Percentiles rank a stretch among this genome's conserved stretches.
phyloP scores from a whole-genome alignment of 306 rosid species.

The Trifolium subterraneum region DNA sequence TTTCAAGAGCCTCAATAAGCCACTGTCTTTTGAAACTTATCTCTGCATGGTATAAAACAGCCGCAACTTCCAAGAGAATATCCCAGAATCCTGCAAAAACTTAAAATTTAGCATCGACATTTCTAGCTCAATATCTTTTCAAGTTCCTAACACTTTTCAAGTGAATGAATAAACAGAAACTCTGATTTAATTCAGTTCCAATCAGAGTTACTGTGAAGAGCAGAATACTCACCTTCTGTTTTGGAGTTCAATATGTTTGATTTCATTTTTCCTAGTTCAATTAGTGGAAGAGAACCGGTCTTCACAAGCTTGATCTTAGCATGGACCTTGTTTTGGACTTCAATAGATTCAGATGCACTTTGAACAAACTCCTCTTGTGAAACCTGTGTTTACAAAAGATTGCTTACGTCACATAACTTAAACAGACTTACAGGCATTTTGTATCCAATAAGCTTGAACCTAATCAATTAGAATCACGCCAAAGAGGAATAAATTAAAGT shows the following conservation, averaged over 20 bases:
- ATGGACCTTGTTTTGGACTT: conserved; percentile 64
- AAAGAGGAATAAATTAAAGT: conserved; percentile 20
- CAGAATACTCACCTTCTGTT: conserved; percentile 55
- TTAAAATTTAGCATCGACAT: conserved; percentile 33
- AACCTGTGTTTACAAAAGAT: conserved; percentile 57
- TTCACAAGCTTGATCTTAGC: conserved; percentile 74
- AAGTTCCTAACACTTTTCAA: conserved; percentile 15
- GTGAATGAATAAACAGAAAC: conserved; percentile 16
- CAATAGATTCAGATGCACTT: conserved; percentile 46
- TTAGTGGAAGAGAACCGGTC: conserved; percentile 64
- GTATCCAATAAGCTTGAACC: conserved; percentile 28
- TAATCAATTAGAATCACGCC: conserved; percentile 19
- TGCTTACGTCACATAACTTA: conserved; percentile 16
- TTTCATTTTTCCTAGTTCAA: conserved; percentile 81
- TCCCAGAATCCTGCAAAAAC: conserved; percentile 75
- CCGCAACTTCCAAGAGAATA: conserved; percentile 76
- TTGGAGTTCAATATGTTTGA: conserved; percentile 64
- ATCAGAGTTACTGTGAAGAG: conserved; percentile 17
- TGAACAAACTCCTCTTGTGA: conserved; percentile 59
- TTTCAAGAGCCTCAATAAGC: conserved; percentile 85
- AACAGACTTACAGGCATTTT: conserved; percentile 27
- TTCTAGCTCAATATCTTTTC: conserved; percentile 38
- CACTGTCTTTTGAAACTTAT: conserved; percentile 76
- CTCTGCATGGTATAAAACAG: conserved; percentile 79
- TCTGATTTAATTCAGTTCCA: conserved; percentile 19